These are phyloP conservation scores for Ophiosphaerella herpotricha DNA, from an alignment of 2,329 filamentous ascomycete genomes.

Conservation along the genomic window DNA sequence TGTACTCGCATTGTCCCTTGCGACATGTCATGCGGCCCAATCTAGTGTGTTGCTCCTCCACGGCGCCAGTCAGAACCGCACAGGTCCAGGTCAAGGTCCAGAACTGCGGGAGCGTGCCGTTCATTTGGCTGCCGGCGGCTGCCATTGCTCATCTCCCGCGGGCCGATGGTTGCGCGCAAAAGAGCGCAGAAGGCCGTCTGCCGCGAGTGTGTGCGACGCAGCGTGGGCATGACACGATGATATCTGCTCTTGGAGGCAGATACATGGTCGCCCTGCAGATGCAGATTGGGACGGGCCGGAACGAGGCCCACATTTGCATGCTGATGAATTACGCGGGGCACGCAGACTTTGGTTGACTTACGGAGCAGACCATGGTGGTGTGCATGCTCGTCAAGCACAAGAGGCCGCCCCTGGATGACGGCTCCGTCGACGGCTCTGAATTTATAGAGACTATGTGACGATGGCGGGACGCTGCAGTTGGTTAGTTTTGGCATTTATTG, in stretches of 20 bases:
- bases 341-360: constrained; percentile 13
- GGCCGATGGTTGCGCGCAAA: constrained; percentile 8
- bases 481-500: constrained; percentile 6
- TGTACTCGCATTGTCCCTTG: constrained; percentile 6
- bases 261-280: constrained; percentile 5
- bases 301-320: constrained; percentile 8
- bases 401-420: constrained; percentile 2
- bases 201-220: constrained; percentile 11
- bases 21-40: constrained; percentile 24
- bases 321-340: background rate
- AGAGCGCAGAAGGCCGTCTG: constrained; percentile 11
- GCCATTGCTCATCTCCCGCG: constrained; percentile 26
- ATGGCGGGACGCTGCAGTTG: background rate
- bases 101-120: constrained; percentile 37
- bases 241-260: background rate
- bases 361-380: constrained; percentile 19
- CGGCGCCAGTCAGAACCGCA: too few species aligned
- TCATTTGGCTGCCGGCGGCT: constrained; percentile 15
- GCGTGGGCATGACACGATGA: background rate
- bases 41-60: constrained; percentile 7
- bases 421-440: too few species aligned
- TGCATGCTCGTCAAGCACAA: constrained; percentile 18
- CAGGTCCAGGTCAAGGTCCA: constrained; percentile 14
- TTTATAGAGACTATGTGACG: background rate
- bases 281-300: constrained; percentile 12